A percentile compares a stretch with the other conserved stretches of the same genome.
phyloP scores from a whole-genome alignment of 257 asterid species.

The Solanum rostratum region DNA sequence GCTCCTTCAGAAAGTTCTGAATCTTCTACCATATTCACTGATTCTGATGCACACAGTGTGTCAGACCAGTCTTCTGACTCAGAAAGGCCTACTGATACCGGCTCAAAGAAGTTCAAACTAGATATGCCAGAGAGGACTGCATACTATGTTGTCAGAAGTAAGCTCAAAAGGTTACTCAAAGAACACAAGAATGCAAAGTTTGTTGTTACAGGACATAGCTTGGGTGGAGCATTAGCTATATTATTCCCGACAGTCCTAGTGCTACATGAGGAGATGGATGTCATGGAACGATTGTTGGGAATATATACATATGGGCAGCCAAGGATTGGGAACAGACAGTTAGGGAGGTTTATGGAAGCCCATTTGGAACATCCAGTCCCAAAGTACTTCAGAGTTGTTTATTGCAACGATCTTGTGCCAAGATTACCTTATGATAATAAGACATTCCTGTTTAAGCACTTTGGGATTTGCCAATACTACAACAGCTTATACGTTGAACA shows the following conservation, averaged over 20 bases:
- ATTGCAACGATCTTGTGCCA: slow-evolving; percentile 87
- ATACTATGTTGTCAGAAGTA: slow-evolving; percentile 46
- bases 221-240: slow-evolving; percentile 92
- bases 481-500: slow-evolving; percentile 64
- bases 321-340: slow-evolving; percentile 55
- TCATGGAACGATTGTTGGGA: slow-evolving; percentile 45
- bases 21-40: not conserved
- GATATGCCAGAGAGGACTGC: slow-evolving; percentile 48
- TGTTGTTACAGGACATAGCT: slow-evolving; percentile 84
- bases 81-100: not conserved
- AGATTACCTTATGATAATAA: slow-evolving; percentile 82
- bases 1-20: slow-evolving; percentile 6
- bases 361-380: slow-evolving; percentile 42
- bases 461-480: slow-evolving; percentile 67
- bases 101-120: slow-evolving; percentile 9
- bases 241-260: slow-evolving; percentile 62
- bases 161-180: slow-evolving; percentile 41
- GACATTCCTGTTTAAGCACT: slow-evolving; percentile 83
- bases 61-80: slow-evolving; percentile 12
- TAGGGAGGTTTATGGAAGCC: slow-evolving; percentile 53
- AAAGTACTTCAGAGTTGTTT: slow-evolving; percentile 69
- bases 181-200: slow-evolving; percentile 64
- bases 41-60: slow-evolving; percentile 5
- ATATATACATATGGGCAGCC: slow-evolving; percentile 91
- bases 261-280: slow-evolving; percentile 51